Percentiles rank a stretch among this genome's conserved stretches.
Evolutionary conservation across 2,329 filamentous ascomycete genomes (phyloP).

Genomic region (Arthrinium phaeospermum): DNA sequence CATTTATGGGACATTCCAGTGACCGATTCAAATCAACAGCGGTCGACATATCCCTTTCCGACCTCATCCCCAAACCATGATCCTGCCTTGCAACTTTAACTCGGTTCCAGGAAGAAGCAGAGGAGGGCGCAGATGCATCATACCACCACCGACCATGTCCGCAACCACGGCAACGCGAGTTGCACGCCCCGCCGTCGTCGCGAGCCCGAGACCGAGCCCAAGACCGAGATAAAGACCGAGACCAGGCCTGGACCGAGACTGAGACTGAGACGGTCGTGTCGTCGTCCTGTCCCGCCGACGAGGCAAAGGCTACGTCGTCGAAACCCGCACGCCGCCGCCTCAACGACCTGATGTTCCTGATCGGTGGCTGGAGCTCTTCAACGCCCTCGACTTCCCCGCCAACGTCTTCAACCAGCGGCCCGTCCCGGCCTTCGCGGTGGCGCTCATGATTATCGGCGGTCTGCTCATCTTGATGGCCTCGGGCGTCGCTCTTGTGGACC

Average conservation of each 20-base stretch:
- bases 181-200: not conserved
- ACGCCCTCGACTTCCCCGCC: slow-evolving; percentile 62
- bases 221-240: not conserved
- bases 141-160: not conserved
- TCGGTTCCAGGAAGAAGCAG: slow-evolving; percentile 4
- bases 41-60: not conserved
- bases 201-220: not conserved
- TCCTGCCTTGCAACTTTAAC: not conserved
- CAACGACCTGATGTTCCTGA: slow-evolving; percentile 43
- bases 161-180: not conserved
- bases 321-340: slow-evolving; percentile 4
- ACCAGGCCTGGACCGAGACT: not conserved
- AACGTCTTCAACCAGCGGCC: slow-evolving; percentile 62
- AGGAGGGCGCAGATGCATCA: not conserved
- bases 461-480: slow-evolving; percentile 50
- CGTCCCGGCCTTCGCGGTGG: slow-evolving; percentile 52
- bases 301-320: not conserved
- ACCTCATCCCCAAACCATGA: not conserved
- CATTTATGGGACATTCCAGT: not conserved
- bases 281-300: not conserved
- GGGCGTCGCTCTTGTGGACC: slow-evolving; percentile 52
- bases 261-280: not conserved
- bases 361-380: slow-evolving; percentile 62
- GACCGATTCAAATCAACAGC: not conserved
- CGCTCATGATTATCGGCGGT: slow-evolving; percentile 59